Base-by-base conservation (phyloP, 2,329 filamentous ascomycete species). In the Endothia cerciana region DNA sequence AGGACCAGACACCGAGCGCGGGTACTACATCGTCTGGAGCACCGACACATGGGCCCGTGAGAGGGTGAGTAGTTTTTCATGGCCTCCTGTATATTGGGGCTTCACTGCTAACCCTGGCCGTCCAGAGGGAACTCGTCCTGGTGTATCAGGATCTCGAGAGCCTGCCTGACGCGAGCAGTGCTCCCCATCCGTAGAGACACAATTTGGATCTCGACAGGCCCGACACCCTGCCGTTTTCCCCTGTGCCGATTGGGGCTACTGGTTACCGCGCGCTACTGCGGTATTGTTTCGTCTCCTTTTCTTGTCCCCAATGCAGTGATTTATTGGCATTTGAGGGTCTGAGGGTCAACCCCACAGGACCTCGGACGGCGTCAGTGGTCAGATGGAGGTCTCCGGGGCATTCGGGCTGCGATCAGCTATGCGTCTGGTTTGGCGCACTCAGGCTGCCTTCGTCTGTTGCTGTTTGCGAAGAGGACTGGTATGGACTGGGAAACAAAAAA, bases 1-100 rank as follows among this genome's bases (percentile, higher is more conserved):
- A 55, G 85, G 85, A 62, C 81, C 82, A 15, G 84, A 79, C 62
- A 84, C 87, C 60, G 88, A 90, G 75, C 84, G 87, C 66, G 88
- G 88, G 0, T 89, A 85, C 75, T 90, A 90, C 73, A 83, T 89
- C 66, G 83, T 90, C 65, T 90, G 88, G 84, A 87, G 89, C 70
- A 84, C 85, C 10, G 78, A 77, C n/a, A 81, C 79, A 62, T 90
- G 87, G 87, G 82, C 83, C 58, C 87, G 87, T 74, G 86, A 89
- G 70, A 80, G 87, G 69, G 87, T 89, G 81, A 74, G 85, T 80
- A 47, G 30, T 51, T 30, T 58, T n/a, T 62, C 49, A 43, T 30
- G 60, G 33, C 43, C 45, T 25, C 28, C 19, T 41, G 6, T 4
- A 13, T 38, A 11, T 56, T 3, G 17, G n/a, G n/a, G 10, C 6